Base-by-base conservation (phyloP, 495 filamentous ascomycete species). In the Hypomontagnella submonticulosa region DNA sequence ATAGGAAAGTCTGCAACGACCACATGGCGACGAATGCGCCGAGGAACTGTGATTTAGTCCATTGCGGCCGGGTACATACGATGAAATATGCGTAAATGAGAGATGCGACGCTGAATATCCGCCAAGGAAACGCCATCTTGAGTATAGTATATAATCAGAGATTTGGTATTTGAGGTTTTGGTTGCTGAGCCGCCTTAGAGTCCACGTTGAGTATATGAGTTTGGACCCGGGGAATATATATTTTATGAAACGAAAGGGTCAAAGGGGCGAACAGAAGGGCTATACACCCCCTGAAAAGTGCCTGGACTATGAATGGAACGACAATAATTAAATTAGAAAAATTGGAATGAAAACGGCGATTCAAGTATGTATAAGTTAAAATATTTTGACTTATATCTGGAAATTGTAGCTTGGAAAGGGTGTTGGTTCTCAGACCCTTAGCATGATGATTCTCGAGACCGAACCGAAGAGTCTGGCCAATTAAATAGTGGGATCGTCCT, bases 41-140 rank as follows among this genome's bases (percentile, higher is more conserved):
- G 10, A 75, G 0, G 1, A 77, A 71, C 4, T 60, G 20, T 9
- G 46, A 47, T 10, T 47, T 53, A n/a, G 69, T 73, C 73, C 69
- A 75, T 49, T 63, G 32, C 13, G 70, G 46, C 20, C 58, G 62
- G 48, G 61, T 49, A 6, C 69, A 73, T 9, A 73, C 71, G n/a
- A 74, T 18, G n/a, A 78, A 44, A 40, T 77, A 80, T 6, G 73
- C 71, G 15, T 62, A 66, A 9, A 47, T 61, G 11, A 76, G 49
- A 16, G 77, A 73, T 44, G 63, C 36, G 27, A 63, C 64, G 7
- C 62, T n/a, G 9, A 74, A 53, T 6, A 48, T 16, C n/a, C 57
- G 53, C 50, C 64, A 76, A 4, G 72, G 70, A 8, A 71, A 58
- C 59, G 64, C 68, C 67, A 69, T 73, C 19, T 20, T 51, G 2